These are phyloP conservation scores for Forsythia suspensa DNA, from an alignment of 257 asterid genomes.

Conservation along the genomic window DNA sequence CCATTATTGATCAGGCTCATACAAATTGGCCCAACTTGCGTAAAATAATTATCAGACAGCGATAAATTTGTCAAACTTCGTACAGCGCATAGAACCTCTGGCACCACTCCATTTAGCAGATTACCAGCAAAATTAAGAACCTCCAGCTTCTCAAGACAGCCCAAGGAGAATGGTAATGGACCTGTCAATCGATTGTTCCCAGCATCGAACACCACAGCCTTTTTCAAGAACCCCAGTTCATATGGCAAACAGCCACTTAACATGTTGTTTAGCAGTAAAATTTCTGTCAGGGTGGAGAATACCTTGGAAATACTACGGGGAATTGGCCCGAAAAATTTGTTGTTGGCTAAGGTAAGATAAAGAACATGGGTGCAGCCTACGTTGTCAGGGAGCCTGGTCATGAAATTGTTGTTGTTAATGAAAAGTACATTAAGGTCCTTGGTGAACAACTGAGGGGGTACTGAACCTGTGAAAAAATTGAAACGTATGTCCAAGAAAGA, in stretches of 20 bases:
- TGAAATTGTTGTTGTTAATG: conserved; percentile 66
- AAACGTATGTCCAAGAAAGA: conserved; percentile 65
- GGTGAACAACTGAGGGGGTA: conserved; percentile 58
- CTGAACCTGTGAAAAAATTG: conserved; percentile 65
- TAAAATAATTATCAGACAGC: conserved; percentile 61
- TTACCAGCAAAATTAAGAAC: conserved; percentile 62
- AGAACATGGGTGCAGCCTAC: conserved; percentile 22
- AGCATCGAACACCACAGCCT: conserved; percentile 53
- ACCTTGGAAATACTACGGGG: conserved; percentile 41
- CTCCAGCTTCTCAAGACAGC: conserved; percentile 55
- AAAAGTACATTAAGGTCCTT: conserved; percentile 53
- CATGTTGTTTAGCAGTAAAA: conserved; percentile 54
- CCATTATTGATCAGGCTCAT: conserved; percentile 48
- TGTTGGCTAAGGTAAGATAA: conserved; percentile 69
- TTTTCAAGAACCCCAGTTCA: conserved; percentile 54
- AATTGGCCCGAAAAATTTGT: conserved; percentile 68
- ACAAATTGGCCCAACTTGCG: conserved; percentile 52
- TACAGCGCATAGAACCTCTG: conserved; percentile 54
- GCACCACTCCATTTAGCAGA: conserved; percentile 51
- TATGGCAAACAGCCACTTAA: conserved; percentile 64
- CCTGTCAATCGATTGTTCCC: conserved; percentile 61
- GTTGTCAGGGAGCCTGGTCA: conserved; percentile 47
- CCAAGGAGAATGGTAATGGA: conserved; percentile 56
- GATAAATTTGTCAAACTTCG: conserved; percentile 52
- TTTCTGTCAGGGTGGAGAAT: conserved; percentile 39